phyloP scores from a whole-genome alignment of 164 flowering plant genomes.

The Aristolochia fimbriata region DNA sequence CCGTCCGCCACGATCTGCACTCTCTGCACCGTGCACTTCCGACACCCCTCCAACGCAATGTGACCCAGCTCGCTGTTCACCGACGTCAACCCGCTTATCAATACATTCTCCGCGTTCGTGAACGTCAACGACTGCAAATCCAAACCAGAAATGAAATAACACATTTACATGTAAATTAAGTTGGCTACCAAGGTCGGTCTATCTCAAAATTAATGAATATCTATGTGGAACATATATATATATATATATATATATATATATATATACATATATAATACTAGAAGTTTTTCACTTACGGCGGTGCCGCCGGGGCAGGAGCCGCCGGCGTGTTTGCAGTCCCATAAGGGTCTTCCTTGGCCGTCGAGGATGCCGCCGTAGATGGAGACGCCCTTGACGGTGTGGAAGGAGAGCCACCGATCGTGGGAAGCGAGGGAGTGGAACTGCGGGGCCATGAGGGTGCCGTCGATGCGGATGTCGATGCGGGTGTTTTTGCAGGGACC shows the following conservation, averaged over 20 bases:
- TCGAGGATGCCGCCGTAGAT: conserved; percentile 18
- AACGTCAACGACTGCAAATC: conserved; percentile 16
- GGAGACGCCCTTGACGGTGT: conserved; percentile 10
- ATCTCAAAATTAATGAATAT: too few species aligned
- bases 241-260: too few species aligned
- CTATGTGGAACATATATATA: too few species aligned
- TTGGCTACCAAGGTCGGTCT: too few species aligned
- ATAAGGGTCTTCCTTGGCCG: conserved; percentile 11
- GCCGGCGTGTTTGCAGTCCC: conserved; percentile 17
- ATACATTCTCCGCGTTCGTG: conserved; percentile 7
- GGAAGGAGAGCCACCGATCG: conserved; percentile 17
- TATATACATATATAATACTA: too few species aligned
- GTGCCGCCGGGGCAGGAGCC: conserved; percentile 17
- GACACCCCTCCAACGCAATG: conserved; percentile 15
- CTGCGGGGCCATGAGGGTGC: conserved; percentile 19
- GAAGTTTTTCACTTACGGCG: conserved; percentile 19
- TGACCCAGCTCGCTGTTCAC: conserved; percentile 21
- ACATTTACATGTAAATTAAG: too few species aligned
- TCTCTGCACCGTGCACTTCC: conserved; percentile 8
- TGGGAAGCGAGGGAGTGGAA: conserved; percentile 5
- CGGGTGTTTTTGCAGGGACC: conserved; percentile 18
- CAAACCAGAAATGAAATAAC: too few species aligned
- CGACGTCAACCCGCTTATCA: conserved; percentile 21
- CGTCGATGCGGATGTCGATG: conserved; percentile 12
- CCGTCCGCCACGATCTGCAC: conserved; percentile 16